phyloP scores from a whole-genome alignment of 306 rosid genomes.

The Astragalus glycyphyllos region DNA sequence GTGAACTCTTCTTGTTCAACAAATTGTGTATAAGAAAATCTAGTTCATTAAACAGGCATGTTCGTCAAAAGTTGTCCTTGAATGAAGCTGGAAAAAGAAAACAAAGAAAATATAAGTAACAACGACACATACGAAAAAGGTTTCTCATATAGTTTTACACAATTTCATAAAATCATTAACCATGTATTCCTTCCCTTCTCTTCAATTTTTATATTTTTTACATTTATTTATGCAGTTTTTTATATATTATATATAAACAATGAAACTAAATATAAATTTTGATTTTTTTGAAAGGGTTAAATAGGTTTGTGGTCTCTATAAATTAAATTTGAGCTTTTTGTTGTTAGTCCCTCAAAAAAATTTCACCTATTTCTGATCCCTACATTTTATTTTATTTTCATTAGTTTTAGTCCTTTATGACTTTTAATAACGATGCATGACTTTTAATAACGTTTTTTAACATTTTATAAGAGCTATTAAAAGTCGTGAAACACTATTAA shows the following conservation, averaged over 20 bases:
- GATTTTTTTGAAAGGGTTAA: too few relatives aligned
- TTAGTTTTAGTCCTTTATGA: too few relatives aligned
- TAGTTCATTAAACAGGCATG: constrained; percentile 55
- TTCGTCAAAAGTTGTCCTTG: constrained; percentile 70
- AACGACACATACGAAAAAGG: not conserved
- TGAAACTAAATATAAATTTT: not conserved
- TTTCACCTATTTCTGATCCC: too few relatives aligned
- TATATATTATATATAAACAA: not conserved
- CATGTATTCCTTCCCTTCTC: not conserved
- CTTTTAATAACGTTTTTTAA: too few relatives aligned
- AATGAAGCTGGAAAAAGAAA: constrained; percentile 54
- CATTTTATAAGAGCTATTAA: too few relatives aligned
- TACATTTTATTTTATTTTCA: too few relatives aligned
- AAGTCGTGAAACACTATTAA: too few relatives aligned
- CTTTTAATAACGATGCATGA: too few relatives aligned
- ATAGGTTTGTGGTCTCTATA: too few relatives aligned
- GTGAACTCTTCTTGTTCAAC: not conserved
- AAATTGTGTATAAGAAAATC: constrained; percentile 9
- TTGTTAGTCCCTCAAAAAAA: too few relatives aligned
- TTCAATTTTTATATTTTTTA: not conserved
- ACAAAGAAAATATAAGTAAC: not conserved
- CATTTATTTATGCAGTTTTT: not conserved
- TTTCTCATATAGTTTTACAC: not conserved
- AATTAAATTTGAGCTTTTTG: too few relatives aligned
- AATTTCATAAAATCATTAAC: too few relatives aligned